Evolutionary conservation across 441 rosid species (phyloP).

Genomic region (Breynia disticha): DNA sequence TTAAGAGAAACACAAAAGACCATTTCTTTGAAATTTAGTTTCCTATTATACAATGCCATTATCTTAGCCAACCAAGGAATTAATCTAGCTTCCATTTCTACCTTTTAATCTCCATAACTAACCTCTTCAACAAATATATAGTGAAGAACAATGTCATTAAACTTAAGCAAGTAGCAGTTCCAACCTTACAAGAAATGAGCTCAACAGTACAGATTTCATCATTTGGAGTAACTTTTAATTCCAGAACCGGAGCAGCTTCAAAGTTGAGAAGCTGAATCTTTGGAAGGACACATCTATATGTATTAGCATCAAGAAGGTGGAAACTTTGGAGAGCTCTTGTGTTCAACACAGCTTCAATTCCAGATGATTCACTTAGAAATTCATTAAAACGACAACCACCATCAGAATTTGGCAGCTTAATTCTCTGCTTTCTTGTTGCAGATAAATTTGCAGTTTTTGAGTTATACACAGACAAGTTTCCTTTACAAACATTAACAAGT

Average conservation of each 20-base stretch:
- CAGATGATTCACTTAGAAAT: conserved; percentile 61
- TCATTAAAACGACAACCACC: conserved; percentile 36
- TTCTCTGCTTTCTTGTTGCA: conserved; percentile 51
- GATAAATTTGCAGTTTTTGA: conserved; percentile 56
- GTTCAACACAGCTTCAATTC: conserved; percentile 58
- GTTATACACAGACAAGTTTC: conserved; percentile 12
- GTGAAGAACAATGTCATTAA: too few species aligned
- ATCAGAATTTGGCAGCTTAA: conserved; percentile 33
- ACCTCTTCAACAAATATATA: too few species aligned
- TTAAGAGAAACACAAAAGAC: too few species aligned
- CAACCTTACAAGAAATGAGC: conserved; percentile 77
- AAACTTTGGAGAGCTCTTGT: conserved; percentile 44
- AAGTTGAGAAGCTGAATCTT: conserved; percentile 53
- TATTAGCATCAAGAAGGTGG: conserved; percentile 36
- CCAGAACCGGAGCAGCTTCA: conserved; percentile 64
- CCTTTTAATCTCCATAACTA: too few species aligned
- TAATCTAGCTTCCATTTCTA: too few species aligned
- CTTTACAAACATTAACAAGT: conserved; percentile 9
- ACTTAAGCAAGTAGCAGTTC: background rate
- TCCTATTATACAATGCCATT: too few species aligned
- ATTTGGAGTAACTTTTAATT: conserved; percentile 58
- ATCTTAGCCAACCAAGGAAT: background rate
- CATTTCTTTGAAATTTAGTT: too few species aligned
- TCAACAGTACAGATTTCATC: conserved; percentile 52
- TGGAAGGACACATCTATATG: conserved; percentile 70